phyloP scores from a whole-genome alignment of 805 yeast species.

The Saccharomyces mikatae region DNA sequence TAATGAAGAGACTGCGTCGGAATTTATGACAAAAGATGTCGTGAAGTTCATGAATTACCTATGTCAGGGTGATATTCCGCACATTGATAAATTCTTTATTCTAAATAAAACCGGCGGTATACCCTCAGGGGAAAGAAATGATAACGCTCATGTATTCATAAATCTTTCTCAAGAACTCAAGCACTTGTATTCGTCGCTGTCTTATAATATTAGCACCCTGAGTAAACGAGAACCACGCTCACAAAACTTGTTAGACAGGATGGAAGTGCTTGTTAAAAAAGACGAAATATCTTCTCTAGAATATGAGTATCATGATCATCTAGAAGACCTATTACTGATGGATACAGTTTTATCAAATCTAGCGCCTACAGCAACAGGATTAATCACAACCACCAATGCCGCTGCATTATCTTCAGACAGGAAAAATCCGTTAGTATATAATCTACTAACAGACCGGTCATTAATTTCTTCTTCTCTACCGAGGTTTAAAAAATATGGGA shows the following conservation, averaged over 20 bases:
- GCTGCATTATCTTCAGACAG: constrained; percentile 43
- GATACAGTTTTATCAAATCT: constrained; percentile 41
- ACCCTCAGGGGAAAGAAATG: constrained; percentile 75
- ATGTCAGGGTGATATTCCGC: constrained; percentile 32
- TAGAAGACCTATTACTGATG: constrained; percentile 63
- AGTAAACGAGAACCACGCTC: constrained; percentile 11
- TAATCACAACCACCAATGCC: constrained; percentile 76
- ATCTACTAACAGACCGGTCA: constrained; percentile 85
- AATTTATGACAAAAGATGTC: constrained; percentile 34
- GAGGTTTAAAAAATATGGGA: constrained; percentile 32
- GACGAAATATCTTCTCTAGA: constrained; percentile 9
- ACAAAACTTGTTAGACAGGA: constrained; percentile 13
- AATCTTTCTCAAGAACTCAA: constrained; percentile 71
- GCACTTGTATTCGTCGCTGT: constrained; percentile 6
- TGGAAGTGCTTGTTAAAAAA: constrained; percentile 12
- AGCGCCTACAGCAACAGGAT: constrained; percentile 61
- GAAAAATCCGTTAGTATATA: constrained; percentile 81
- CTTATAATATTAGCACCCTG: constrained; percentile 4
- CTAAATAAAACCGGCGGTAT: constrained; percentile 84
- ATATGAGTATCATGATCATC: constrained; percentile 39
- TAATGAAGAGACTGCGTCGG: constrained; percentile 43
- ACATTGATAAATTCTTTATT: constrained; percentile 71
- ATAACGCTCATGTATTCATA: constrained; percentile 78
- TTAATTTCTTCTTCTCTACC: constrained; percentile 87
- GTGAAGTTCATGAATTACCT: constrained; percentile 30